Conservation (phyloP, 805 yeast species). For the Jamesozyma hellenica region DNA sequence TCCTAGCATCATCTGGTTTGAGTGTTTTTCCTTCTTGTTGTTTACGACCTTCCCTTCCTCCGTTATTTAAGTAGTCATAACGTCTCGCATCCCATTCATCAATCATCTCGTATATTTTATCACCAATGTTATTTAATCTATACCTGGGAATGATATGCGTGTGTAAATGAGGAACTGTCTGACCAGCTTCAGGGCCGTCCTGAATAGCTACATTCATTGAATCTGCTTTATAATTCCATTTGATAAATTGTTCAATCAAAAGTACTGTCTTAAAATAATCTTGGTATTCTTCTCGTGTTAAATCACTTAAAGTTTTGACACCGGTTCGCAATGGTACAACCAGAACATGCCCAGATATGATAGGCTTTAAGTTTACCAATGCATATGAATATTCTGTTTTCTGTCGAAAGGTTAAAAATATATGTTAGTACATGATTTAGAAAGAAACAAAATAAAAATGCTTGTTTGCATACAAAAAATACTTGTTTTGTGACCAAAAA, state of each 20-base stretch:
- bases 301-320: conserved; percentile 53
- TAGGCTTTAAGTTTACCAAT: conserved; percentile 81
- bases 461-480: conserved; percentile 16
- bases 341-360: conserved; percentile 88
- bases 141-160: conserved; percentile 88
- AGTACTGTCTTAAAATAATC: conserved; percentile 78
- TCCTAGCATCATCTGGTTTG: conserved; percentile 44
- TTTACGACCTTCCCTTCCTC: conserved; percentile 18
- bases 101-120: conserved; percentile 58
- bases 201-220: conserved; percentile 85
- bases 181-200: conserved; percentile 95
- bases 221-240: conserved; percentile 61
- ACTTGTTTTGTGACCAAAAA: conserved; percentile 30
- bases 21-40: conserved; percentile 19
- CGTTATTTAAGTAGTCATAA: conserved; percentile 15
- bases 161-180: conserved; percentile 90
- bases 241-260: conserved; percentile 57
- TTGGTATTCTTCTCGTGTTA: conserved; percentile 57
- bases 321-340: conserved; percentile 71
- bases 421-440: background rate
- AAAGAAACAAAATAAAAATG: background rate
- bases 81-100: conserved; percentile 47
- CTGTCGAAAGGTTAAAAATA: background rate
- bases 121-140: conserved; percentile 49
- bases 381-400: conserved; percentile 64